These are phyloP conservation scores for Didymella segeticola DNA, from an alignment of 2,329 filamentous ascomycete species.

Conservation along the genomic window DNA sequence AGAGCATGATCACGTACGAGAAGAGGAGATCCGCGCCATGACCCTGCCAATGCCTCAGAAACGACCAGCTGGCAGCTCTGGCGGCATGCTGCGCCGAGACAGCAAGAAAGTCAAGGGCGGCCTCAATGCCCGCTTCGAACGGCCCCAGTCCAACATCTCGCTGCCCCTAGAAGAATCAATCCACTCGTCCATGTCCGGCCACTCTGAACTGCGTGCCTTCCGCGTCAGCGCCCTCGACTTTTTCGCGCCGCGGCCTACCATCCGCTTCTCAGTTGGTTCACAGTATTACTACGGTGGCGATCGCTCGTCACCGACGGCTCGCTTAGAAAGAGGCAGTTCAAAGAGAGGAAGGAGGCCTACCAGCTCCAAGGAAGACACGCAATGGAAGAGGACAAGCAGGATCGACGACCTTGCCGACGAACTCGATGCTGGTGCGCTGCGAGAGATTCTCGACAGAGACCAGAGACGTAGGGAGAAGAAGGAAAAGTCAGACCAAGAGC, in stretches of 20 bases:
- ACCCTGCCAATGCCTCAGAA: conserved; percentile 70
- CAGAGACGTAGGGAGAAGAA: conserved; percentile 79
- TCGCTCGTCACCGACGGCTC: conserved; percentile 47
- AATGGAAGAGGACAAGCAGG: conserved; percentile 63
- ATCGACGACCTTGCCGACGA: conserved; percentile 79
- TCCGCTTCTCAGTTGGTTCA: conserved; percentile 74
- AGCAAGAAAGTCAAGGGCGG: conserved; percentile 70
- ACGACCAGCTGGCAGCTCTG: conserved; percentile 66
- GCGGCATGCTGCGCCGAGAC: conserved; percentile 67
- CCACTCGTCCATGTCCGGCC: conserved; percentile 76
- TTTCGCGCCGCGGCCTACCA: conserved; percentile 83
- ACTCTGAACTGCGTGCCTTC: conserved; percentile 77
- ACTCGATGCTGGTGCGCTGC: conserved; percentile 80
- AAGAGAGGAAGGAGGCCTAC: conserved; percentile 61
- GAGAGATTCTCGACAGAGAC: conserved; percentile 91
- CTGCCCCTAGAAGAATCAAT: conserved; percentile 77
- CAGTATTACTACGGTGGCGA: conserved; percentile 58
- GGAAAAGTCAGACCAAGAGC: conserved; percentile 70
- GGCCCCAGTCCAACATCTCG: conserved; percentile 73
- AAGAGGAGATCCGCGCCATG: conserved; percentile 89
- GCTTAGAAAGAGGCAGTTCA: conserved; percentile 56
- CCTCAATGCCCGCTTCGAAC: conserved; percentile 63
- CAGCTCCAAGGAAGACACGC: conserved; percentile 56
- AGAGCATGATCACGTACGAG: conserved; percentile 73
- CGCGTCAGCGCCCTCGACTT: conserved; percentile 80